These are phyloP conservation scores for Aspergillus sclerotioniger DNA, from an alignment of 495 filamentous ascomycete genomes.

Conservation along the genomic window DNA sequence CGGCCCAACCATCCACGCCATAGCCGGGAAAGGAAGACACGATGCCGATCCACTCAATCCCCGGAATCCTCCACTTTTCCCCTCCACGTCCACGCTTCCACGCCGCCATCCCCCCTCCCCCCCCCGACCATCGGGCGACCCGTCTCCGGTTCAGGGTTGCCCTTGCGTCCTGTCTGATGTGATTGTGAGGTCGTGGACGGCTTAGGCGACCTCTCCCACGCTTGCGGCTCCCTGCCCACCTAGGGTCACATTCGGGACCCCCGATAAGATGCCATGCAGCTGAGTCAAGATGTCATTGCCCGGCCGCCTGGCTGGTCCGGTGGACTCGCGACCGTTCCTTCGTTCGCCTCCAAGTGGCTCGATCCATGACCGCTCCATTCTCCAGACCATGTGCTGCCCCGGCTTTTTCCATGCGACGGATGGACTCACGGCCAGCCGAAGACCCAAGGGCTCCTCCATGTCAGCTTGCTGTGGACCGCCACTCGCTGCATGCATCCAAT, in stretches of 20 bases:
- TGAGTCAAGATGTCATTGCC: background rate
- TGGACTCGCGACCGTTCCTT: background rate
- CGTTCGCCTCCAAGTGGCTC: background rate
- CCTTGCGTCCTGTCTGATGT: background rate
- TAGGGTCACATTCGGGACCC: constrained; percentile 12
- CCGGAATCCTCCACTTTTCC: constrained; percentile 9
- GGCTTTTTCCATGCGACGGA: constrained; percentile 8
- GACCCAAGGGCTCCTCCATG: constrained; percentile 1
- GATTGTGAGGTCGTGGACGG: background rate
- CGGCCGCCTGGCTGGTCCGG: background rate
- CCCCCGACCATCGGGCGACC: constrained; percentile 1
- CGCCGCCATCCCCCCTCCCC: no score
- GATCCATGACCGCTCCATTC: background rate
- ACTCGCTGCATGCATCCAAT: constrained; percentile 1
- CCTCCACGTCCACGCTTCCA: constrained; percentile 13
- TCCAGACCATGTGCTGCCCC: constrained; percentile 14
- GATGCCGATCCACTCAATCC: background rate
- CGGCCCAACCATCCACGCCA: background rate
- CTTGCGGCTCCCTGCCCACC: constrained; percentile 4
- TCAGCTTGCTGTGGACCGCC: constrained; percentile 2
- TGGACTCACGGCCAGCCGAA: constrained; percentile 10
- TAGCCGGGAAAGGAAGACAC: background rate
- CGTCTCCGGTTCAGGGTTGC: background rate
- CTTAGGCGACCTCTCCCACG: background rate
- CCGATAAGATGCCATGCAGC: background rate